Evolutionary conservation across 2,329 filamentous ascomycete species (phyloP), one percentile per base, ranked within the genome.

Genomic region (Grosmannia penicillata): DNA sequence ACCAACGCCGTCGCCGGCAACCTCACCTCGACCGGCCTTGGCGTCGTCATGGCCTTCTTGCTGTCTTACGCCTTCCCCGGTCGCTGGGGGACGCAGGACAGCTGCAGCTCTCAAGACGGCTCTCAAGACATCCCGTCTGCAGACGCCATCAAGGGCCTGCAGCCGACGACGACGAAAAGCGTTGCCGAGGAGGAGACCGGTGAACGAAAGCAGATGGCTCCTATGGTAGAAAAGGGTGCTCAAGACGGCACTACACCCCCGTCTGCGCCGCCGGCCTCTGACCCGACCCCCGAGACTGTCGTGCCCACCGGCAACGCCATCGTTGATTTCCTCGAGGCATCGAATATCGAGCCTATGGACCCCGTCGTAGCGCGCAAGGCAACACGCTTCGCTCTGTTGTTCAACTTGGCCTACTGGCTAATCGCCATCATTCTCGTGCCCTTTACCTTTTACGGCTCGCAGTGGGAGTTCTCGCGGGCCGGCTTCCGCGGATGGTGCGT

Each of bases 261-360:
- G n/a, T n/a, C n/a, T n/a, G 39, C 49, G 19, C 47, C 43, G 24
- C 46, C 53, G n/a, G n/a, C n/a, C n/a, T n/a, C n/a, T 4, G 39
- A 46, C 11, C 49, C 52, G 24, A 56, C 14, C 8, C 10, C 19
- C 56, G 43, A 53, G 55, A 37, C 47, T 43, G 17, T 30, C 53
- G 11, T 54, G 53, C 38, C 48, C 4, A 58, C 54, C 3, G 55
- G 55, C 22, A 64, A 64, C 38, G 57, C 59, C 19, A 48, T 64
- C 5, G 56, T 62, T 5, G 58, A 61, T 43, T 63, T 55, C 41
- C 56, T 63, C 6, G 56, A 58, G 40, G 44, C 50, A 9, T 51
- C 53, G 6, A 52, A 61, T 36, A 59, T 58, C n/a, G 53, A 57
- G 40, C 60, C 60, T 2, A 60, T 65, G 54, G 56, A 63, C 31